Conservation (phyloP, 192 early-diverging fungal genomes). For the Coemansia sp. region DNA sequence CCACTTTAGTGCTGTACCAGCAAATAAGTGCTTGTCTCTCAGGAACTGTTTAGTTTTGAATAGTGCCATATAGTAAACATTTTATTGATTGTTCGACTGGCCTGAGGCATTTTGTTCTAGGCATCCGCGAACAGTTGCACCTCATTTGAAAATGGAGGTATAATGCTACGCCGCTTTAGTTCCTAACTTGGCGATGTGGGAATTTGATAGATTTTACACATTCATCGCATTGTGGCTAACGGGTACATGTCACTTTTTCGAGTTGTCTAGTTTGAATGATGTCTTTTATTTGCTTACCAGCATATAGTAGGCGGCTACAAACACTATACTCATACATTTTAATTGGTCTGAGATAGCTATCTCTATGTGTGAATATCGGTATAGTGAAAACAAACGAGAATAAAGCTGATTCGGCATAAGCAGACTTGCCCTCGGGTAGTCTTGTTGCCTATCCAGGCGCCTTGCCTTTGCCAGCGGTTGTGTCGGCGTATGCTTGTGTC, state of each 20-base stretch:
- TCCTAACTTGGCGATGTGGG: neutral
- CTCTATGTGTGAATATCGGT: too few species aligned
- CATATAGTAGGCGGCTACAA: too few species aligned
- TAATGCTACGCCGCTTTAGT: neutral
- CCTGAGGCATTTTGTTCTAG: neutral
- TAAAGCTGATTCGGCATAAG: too few species aligned
- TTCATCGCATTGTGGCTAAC: neutral
- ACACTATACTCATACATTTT: too few species aligned
- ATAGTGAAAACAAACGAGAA: too few species aligned
- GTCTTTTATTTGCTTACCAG: too few species aligned
- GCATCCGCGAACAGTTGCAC: neutral
- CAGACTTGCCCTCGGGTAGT: too few species aligned
- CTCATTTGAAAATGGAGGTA: neutral
- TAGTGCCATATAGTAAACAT: neutral
- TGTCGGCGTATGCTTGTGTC: too few species aligned
- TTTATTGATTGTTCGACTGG: neutral
- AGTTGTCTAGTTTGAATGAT: neutral
- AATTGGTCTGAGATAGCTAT: too few species aligned
- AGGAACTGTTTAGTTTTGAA: neutral
- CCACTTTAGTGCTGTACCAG: neutral
- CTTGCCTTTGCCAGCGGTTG: too few species aligned
- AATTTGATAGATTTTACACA: neutral
- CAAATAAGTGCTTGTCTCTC: neutral
- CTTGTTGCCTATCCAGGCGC: too few species aligned
- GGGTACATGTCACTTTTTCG: neutral